phyloP scores from a whole-genome alignment of 257 asterid species.

The Paulownia fortunei region DNA sequence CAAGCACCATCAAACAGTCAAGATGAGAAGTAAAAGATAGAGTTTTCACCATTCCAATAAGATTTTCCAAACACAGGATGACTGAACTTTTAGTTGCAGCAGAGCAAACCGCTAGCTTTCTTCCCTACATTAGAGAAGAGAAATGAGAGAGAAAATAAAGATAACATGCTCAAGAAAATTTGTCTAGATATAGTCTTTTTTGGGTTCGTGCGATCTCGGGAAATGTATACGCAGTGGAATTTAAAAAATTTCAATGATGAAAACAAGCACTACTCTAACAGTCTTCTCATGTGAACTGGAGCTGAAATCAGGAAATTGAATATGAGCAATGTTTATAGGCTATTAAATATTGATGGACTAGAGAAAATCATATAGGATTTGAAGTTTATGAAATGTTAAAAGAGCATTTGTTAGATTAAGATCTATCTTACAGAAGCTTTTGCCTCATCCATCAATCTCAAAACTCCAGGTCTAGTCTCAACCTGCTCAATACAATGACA shows the following conservation, averaged over 20 bases:
- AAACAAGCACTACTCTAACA: no score
- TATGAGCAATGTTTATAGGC: neutral
- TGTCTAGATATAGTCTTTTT: neutral
- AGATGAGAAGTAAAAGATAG: slow-evolving; percentile 18
- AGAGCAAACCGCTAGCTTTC: slow-evolving; percentile 89
- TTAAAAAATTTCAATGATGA: no score
- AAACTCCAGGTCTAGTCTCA: slow-evolving; percentile 92
- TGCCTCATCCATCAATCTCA: slow-evolving; percentile 97
- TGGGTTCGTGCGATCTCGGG: no score
- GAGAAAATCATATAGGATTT: slow-evolving; percentile 8
- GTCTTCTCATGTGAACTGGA: neutral
- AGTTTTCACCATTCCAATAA: slow-evolving; percentile 73
- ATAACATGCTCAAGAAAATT: neutral
- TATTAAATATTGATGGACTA: neutral
- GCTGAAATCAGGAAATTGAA: neutral
- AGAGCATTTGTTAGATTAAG: slow-evolving; percentile 26
- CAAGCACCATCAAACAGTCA: neutral
- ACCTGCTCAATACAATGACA: slow-evolving; percentile 59
- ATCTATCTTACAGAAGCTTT: slow-evolving; percentile 83
- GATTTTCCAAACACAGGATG: slow-evolving; percentile 84
- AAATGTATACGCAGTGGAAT: no score
- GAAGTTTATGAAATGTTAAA: slow-evolving; percentile 28
- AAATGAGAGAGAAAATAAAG: slow-evolving; percentile 11
- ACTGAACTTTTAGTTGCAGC: slow-evolving; percentile 99
- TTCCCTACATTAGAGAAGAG: slow-evolving; percentile 62